Evolutionary conservation across 2,329 filamentous ascomycete genomes (phyloP), one percentile per base, ranked within the genome.

Genomic region (Alternaria angustiovoidea): DNA sequence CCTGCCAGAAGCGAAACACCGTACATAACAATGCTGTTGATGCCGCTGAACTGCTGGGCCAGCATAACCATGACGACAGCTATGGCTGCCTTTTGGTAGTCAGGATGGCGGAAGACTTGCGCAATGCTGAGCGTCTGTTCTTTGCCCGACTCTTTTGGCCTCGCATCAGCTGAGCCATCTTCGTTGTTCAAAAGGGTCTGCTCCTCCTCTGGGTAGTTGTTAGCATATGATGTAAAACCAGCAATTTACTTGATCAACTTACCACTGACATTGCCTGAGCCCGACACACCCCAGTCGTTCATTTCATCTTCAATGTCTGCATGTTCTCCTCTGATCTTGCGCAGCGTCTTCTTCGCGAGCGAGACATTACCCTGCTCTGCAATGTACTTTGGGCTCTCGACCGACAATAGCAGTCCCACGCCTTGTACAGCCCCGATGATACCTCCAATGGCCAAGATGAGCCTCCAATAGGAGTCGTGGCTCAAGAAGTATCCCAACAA

Each of bases 11-110:
- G 88, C 0, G 92, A 93, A 6, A 98, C 95, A 2, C 94, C 96
- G 79, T 99, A 99, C 94, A 99, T 97, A 80, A 98, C 91, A 74
- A 98, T 94, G 59, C 91, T 94, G 85, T 99, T 98, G 81, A 98
- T 94, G 47, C 81, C 94, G 59, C 91, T 94, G 38, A 97, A 84
- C 77, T 99, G 95, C 77, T 98, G 95, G 1, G 92, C 90, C 59
- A 94, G 85, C 94, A 98, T 97, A 73, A 96, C 89, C 67, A 92
- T 88, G 88, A 97, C 95, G 68, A 96, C 89, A 1, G 92, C 93
- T 12, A 96, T 86, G 4, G 96, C 92, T 5, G 94, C 93, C 61
- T 95, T 84, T 54, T 96, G 89, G 53, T 91, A 91, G 8, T 87
- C 81, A 0, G 89, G 85, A 68, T 94, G 87, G 24, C 81, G 84